Evolutionary conservation across 768 basidiomycete species (phyloP).

Genomic region (Trametes elegans): DNA sequence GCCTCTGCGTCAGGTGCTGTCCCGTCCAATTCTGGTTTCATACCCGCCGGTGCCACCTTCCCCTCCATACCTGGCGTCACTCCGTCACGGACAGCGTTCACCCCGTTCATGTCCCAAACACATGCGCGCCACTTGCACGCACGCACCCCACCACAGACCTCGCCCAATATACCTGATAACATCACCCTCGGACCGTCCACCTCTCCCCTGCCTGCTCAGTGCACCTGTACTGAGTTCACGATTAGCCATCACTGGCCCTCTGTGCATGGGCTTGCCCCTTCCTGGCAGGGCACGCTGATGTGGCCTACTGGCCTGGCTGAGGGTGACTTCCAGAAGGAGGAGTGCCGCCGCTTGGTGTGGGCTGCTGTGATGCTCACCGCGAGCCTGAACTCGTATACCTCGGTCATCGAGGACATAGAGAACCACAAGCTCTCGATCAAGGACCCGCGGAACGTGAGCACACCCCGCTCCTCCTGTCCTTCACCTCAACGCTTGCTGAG

Average conservation of each 20-base stretch:
- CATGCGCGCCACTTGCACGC: too few species aligned
- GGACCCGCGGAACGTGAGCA: slow-evolving; percentile 61
- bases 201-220: background rate
- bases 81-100: too few species aligned
- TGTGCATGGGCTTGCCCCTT: slow-evolving; percentile 50
- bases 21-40: slow-evolving; percentile 31
- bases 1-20: slow-evolving; percentile 29
- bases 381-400: slow-evolving; percentile 58
- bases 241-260: slow-evolving; percentile 51
- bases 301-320: slow-evolving; percentile 50
- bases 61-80: too few species aligned
- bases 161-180: slow-evolving; percentile 1
- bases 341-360: slow-evolving; percentile 73
- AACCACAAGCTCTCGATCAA: slow-evolving; percentile 37
- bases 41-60: too few species aligned
- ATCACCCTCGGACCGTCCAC: background rate
- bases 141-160: background rate
- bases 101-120: too few species aligned
- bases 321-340: slow-evolving; percentile 66
- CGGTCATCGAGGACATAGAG: slow-evolving; percentile 32
- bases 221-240: slow-evolving; percentile 36
- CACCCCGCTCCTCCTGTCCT: background rate
- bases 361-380: slow-evolving; percentile 61
- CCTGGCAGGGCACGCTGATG: slow-evolving; percentile 62
- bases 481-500: background rate